phyloP scores from a whole-genome alignment of 345 rosid genomes.

The Limnanthes douglasii region DNA sequence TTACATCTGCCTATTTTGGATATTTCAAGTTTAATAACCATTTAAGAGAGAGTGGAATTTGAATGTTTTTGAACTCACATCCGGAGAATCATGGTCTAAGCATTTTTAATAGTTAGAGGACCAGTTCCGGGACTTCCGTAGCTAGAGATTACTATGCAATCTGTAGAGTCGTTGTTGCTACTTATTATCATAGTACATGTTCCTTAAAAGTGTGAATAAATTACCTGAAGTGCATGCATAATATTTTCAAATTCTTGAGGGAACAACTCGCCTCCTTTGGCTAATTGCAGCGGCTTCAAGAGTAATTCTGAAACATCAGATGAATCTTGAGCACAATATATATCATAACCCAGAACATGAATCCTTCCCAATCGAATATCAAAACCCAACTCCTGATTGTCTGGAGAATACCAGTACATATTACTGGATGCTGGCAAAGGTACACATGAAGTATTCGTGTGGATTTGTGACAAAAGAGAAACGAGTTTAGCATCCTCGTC shows the following conservation, averaged over 20 bases:
- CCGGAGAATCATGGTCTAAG: not conserved
- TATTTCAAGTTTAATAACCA: too few species aligned
- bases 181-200: too few species aligned
- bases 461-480: conserved; percentile 33
- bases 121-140: too few species aligned
- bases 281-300: conserved; percentile 34
- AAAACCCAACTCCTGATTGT: conserved; percentile 29
- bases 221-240: conserved; percentile 81
- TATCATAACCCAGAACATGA: conserved; percentile 39
- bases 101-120: too few species aligned
- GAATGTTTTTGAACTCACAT: not conserved
- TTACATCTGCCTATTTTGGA: too few species aligned
- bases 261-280: conserved; percentile 34
- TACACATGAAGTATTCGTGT: conserved; percentile 7
- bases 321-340: conserved; percentile 23
- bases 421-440: conserved; percentile 57
- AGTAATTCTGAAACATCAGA: conserved; percentile 28
- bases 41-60: too few species aligned
- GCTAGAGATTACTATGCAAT: too few species aligned
- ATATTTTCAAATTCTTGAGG: conserved; percentile 31
- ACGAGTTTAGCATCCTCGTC: conserved; percentile 78
- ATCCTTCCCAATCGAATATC: conserved; percentile 62
- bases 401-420: conserved; percentile 70
- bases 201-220: not conserved
- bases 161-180: too few species aligned